Evolutionary conservation across 1,284 basidiomycete genomes (phyloP), one percentile per base, ranked within the genome.

Genomic region (Erythrobasidium hasegawianum): DNA sequence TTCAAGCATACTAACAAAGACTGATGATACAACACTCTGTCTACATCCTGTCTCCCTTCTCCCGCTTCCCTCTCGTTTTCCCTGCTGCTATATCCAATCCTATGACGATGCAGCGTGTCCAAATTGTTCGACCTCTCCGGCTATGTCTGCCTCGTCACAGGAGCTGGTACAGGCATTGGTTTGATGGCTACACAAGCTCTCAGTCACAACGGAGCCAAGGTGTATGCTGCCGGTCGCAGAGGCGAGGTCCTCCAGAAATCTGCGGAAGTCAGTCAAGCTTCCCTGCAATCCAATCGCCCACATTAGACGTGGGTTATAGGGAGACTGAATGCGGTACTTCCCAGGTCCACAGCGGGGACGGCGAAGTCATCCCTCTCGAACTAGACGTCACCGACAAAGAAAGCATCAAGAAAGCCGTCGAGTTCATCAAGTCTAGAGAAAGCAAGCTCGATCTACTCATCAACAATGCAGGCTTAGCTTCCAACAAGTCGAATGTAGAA

Each of bases 191-290:
- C 88, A 4, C 81, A 82, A 62, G 87, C 86, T 2, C 81, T 91
- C n/a, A 87, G 87, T 9, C 82, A 83, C 24, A 87, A 85, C 71
- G 88, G 89, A 1, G 88, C 89, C n/a, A 87, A 85, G 70, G 89
- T 90, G 16, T 91, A 91, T 75, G 87, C 91, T 72, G 84, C 83
- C 1, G 86, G 64, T 16, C 24, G 64, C 11, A 24, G 64, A 20
- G 7, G 45, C 13, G 64, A 67, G 22, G 64, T 41, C n/a, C 29
- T 81, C 71, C 70, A 72, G 43, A 79, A 79, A 56, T 78, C 79
- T 2, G 77, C 76, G 24, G 73, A 77, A 70, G 78, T 78, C 69
- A 74, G 43, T 33, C 33, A 4, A n/a, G n/a, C n/a, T n/a, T n/a
- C n/a, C n/a, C n/a, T n/a, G n/a, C n/a, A n/a, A n/a, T n/a, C n/a